Base-by-base conservation (phyloP, 306 rosid species). In the Coriaria nepalensis region DNA sequence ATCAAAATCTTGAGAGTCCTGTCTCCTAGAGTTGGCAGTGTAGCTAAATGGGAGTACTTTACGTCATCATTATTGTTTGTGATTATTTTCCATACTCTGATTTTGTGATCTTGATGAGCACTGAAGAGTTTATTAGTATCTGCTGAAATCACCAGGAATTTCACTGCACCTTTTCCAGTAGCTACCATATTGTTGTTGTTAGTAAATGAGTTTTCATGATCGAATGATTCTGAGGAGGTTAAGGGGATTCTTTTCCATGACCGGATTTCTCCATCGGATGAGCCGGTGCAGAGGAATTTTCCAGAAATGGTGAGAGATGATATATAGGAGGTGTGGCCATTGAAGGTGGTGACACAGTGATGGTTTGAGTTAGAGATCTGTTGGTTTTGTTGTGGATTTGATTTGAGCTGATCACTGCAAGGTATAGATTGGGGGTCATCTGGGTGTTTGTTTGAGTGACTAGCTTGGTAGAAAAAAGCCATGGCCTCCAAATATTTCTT, bases 51-150 rank as follows among this genome's bases (percentile, higher is more conserved):
- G 9, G 81, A 78, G 72, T 60, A 70, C 66, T 65, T 80, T 4
- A 46, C 81, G 5, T 62, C 62, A 46, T 55, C 33, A 50, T 46
- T 59, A 34, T 62, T 47, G 4, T 37, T 12, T 38, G 29, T 61
- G 11, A 37, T 49, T 65, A 81, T 68, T 40, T 66, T 78, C 97
- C 97, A 88, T 7, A 81, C 87, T 5, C 97, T 69, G 67, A 88
- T 88, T 71, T 84, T 88, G 62, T 77, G 71, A 45, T 88, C 97
- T 61, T 88, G 97, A 50, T 88, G 97, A 6, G 95, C 95, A 10
- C 73, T 83, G 62, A 81, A 88, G 52, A 88, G 77, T 55, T 67
- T 74, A 20, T 20, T 20, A 20, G 1, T 20, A 51, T 76, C 66
- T 5, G 78, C 73, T 7, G 75, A 81, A n/a, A 73, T 59, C 1